phyloP scores from a whole-genome alignment of 176 grass and related monocot species.

The Triticum urartu region DNA sequence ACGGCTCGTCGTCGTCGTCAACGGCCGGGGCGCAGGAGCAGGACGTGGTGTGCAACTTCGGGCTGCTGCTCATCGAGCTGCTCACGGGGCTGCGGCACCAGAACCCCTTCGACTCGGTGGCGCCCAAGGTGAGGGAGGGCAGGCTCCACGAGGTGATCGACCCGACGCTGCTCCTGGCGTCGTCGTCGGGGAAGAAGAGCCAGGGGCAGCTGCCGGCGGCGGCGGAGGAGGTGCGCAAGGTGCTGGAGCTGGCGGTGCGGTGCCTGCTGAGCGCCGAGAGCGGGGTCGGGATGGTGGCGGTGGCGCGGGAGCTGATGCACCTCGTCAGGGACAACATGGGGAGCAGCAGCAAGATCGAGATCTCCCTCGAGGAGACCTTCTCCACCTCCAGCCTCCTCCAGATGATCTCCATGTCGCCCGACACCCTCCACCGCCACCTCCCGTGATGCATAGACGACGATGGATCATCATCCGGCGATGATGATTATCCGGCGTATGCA shows the following conservation, averaged over 20 bases:
- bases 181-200: constrained; percentile 38
- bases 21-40: constrained; percentile 16
- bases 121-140: constrained; percentile 60
- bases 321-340: constrained; percentile 59
- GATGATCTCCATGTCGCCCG: constrained; percentile 98
- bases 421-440: constrained; percentile 53
- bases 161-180: constrained; percentile 45
- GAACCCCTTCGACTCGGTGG: constrained; percentile 54
- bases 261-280: constrained; percentile 72
- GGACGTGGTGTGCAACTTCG: constrained; percentile 71
- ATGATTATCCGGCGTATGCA: neutral
- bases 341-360: constrained; percentile 85
- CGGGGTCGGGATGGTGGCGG: constrained; percentile 50
- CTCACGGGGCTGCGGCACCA: constrained; percentile 59
- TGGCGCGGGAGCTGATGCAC: constrained; percentile 64
- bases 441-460: neutral
- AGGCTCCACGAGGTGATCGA: constrained; percentile 81
- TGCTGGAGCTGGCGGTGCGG: constrained; percentile 59
- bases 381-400: constrained; percentile 89
- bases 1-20: neutral
- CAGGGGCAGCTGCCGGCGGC: constrained; percentile 48
- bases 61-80: constrained; percentile 70
- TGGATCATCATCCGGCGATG: neutral
- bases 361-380: constrained; percentile 76
- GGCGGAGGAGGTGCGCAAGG: constrained; percentile 63